Conservation (phyloP, 75 land plant species). For the Chamaecyparis obtusa region DNA sequence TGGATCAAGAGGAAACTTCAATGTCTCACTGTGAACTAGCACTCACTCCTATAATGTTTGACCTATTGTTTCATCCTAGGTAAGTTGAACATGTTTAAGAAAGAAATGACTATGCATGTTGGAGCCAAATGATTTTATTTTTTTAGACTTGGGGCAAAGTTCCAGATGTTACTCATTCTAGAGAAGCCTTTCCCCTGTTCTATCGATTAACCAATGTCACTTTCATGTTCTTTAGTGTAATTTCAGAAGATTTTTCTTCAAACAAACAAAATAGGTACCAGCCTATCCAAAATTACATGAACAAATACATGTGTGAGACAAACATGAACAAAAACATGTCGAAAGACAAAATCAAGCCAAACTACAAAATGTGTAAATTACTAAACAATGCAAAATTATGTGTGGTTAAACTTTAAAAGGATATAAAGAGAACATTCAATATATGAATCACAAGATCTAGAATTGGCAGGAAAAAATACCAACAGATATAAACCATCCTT, state of each 20-base stretch:
- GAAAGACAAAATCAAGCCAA: background rate
- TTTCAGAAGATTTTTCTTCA: background rate
- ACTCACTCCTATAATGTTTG: background rate
- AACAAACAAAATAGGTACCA: background rate
- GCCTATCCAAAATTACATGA: background rate
- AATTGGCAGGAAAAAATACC: background rate
- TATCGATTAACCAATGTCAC: background rate
- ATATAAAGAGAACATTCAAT: background rate
- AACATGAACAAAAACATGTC: background rate
- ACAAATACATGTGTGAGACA: background rate
- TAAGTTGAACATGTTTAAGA: background rate
- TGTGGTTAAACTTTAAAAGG: background rate
- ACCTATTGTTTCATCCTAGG: background rate
- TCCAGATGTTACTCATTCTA: background rate
- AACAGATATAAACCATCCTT: background rate
- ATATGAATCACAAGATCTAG: background rate
- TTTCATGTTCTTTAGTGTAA: background rate
- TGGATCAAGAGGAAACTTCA: background rate
- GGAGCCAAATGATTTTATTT: background rate
- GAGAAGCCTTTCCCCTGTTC: background rate
- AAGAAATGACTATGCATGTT: background rate
- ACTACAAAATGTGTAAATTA: background rate
- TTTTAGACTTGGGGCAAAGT: background rate
- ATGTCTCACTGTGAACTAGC: background rate
- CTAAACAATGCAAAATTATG: background rate